A percentile compares a stretch with the other conserved stretches of the same genome.
Evolutionary conservation across 2,329 filamentous ascomycete species (phyloP).

Genomic region (Camptophora hylomeconis): DNA sequence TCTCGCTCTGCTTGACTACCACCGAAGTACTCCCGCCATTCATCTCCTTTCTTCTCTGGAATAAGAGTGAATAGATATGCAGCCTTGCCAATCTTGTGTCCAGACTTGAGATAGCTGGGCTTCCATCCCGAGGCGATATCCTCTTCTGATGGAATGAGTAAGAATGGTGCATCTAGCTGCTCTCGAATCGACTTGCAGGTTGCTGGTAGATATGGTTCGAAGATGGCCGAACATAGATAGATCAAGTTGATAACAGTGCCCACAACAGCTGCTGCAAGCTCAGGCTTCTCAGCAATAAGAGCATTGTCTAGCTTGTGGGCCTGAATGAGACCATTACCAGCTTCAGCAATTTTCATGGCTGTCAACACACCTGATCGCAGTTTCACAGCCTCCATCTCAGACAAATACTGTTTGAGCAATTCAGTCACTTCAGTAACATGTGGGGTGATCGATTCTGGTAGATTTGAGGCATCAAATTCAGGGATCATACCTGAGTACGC

Average conservation of each 20-base stretch:
- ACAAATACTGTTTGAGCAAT: constrained; percentile 41
- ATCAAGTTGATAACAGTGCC: constrained; percentile 74
- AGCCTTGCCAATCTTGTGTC: constrained; percentile 70
- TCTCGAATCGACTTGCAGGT: constrained; percentile 61
- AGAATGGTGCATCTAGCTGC: constrained; percentile 54
- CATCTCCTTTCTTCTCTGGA: constrained; percentile 64
- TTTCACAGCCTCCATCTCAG: constrained; percentile 47
- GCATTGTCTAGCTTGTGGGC: constrained; percentile 49
- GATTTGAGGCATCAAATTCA: constrained; percentile 32
- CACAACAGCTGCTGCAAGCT: constrained; percentile 49
- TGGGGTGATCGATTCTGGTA: constrained; percentile 28
- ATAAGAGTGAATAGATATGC: constrained; percentile 74
- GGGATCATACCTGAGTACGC: constrained; percentile 56
- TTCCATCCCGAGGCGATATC: constrained; percentile 48
- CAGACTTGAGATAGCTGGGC: constrained; percentile 45
- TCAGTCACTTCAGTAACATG: constrained; percentile 36
- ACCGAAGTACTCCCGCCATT: constrained; percentile 68
- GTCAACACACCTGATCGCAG: constrained; percentile 42
- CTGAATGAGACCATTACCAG: constrained; percentile 48
- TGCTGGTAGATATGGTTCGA: constrained; percentile 76
- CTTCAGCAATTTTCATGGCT: constrained; percentile 44
- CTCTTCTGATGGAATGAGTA: constrained; percentile 44
- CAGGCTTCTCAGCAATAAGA: constrained; percentile 45
- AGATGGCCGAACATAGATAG: constrained; percentile 64
- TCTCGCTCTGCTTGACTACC: constrained; percentile 53